Percentiles rank a stretch among this genome's conserved stretches.
Evolutionary conservation across 2,329 filamentous ascomycete species (phyloP).

Genomic region (Aureobasidium subglaciale): DNA sequence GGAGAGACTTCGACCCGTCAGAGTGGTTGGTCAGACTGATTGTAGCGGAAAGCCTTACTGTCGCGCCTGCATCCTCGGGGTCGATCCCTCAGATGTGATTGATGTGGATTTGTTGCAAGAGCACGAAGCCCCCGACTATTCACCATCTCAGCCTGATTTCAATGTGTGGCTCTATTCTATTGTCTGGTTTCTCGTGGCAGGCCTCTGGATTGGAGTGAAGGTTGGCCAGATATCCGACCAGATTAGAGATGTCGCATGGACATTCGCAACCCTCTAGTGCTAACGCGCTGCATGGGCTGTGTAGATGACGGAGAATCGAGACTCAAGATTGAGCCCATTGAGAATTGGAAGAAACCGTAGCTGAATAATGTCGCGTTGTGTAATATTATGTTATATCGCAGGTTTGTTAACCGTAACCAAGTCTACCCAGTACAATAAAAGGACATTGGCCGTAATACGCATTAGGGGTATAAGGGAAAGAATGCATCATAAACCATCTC

Average conservation of each 20-base stretch:
- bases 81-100: background rate
- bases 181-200: background rate
- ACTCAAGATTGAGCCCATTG: too few species aligned
- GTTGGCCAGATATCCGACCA: background rate
- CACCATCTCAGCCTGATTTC: background rate
- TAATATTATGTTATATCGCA: background rate
- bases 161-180: background rate
- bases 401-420: background rate
- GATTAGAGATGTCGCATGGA: background rate
- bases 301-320: too few species aligned
- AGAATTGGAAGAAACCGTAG: too few species aligned
- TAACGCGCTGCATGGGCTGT: too few species aligned
- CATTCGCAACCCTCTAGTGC: too few species aligned
- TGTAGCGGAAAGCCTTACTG: background rate
- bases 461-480: constrained; percentile 6
- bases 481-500: constrained; percentile 6
- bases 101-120: background rate
- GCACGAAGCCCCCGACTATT: background rate
- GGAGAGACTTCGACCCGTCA: background rate
- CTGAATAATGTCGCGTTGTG: background rate
- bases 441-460: background rate
- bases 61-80: background rate
- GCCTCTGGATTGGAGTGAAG: background rate
- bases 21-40: background rate
- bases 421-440: background rate